Evolutionary conservation across 352 stramenopile species (phyloP).

Genomic region (Thraustochytrium sp.): DNA sequence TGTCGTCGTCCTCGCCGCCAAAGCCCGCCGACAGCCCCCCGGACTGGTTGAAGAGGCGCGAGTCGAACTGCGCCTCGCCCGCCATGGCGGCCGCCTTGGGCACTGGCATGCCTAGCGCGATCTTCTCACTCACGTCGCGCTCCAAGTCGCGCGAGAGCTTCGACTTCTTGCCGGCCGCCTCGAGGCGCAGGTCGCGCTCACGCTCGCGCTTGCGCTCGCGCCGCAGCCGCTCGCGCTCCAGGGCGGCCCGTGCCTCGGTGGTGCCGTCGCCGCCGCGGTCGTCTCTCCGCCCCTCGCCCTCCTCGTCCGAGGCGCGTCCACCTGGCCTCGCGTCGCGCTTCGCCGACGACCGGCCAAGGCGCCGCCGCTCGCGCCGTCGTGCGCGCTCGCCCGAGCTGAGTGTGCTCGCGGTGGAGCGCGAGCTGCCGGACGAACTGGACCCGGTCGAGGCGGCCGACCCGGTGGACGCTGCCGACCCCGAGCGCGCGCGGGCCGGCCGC

Average conservation of each 20-base stretch:
- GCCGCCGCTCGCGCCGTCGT: not conserved
- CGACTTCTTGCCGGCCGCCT: slow-evolving; percentile 55
- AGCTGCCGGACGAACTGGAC: no score
- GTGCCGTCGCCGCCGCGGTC: not conserved
- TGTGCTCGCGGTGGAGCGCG: not conserved
- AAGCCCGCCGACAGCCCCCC: slow-evolving; percentile 90
- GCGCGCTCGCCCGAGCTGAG: not conserved
- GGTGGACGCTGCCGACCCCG: slow-evolving; percentile 38
- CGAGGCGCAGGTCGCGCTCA: slow-evolving; percentile 85
- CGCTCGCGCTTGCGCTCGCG: slow-evolving; percentile 81
- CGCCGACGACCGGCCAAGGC: no score
- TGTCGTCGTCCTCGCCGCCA: slow-evolving; percentile 95
- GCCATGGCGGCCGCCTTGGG: slow-evolving; percentile 57
- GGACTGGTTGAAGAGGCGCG: slow-evolving; percentile 95
- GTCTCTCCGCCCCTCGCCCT: slow-evolving; percentile 50
- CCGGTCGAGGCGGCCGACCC: slow-evolving; percentile 3
- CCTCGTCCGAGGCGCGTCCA: slow-evolving; percentile 53
- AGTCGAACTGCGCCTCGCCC: slow-evolving; percentile 88
- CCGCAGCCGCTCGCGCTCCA: slow-evolving; percentile 74
- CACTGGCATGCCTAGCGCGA: slow-evolving; percentile 90
- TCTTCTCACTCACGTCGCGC: slow-evolving; percentile 96
- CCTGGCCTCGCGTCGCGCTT: not conserved
- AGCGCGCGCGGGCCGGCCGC: not conserved
- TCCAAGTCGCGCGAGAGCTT: slow-evolving; percentile 84
- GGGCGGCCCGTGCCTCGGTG: not conserved